Percentiles rank a stretch among this genome's conserved stretches.
phyloP scores from a whole-genome alignment of 352 stramenopile species.

The Phytopythium helicoides region DNA sequence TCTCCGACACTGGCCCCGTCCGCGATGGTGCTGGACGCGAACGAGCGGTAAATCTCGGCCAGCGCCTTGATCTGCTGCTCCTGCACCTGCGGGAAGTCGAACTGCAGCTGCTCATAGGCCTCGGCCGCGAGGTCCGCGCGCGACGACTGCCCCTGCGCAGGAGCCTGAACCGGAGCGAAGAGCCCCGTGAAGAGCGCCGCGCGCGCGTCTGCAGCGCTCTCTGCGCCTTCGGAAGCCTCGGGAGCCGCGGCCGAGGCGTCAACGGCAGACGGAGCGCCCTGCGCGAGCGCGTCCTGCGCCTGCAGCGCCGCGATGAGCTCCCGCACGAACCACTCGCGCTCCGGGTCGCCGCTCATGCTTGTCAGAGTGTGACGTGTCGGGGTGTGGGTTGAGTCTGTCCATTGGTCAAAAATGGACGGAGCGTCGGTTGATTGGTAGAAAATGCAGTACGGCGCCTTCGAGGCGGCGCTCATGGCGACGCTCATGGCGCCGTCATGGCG shows the following conservation, averaged over 20 bases:
- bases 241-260: neutral
- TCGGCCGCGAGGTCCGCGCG: slow-evolving; percentile 18
- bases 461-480: no score
- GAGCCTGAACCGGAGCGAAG: slow-evolving; percentile 8
- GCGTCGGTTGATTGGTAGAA: no score
- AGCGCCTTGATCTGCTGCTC: slow-evolving; percentile 38
- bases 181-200: slow-evolving; percentile 14
- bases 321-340: slow-evolving; percentile 45
- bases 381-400: no score
- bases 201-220: slow-evolving; percentile 12
- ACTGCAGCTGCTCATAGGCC: slow-evolving; percentile 53
- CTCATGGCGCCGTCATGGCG: no score
- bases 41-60: slow-evolving; percentile 33
- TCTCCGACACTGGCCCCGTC: neutral
- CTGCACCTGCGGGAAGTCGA: slow-evolving; percentile 45
- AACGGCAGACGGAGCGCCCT: neutral
- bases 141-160: slow-evolving; percentile 1
- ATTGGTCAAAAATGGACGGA: no score
- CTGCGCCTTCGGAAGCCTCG: slow-evolving; percentile 14
- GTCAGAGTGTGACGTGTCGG: no score
- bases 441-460: no score
- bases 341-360: slow-evolving; percentile 17
- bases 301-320: slow-evolving; percentile 55
- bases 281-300: slow-evolving; percentile 32
- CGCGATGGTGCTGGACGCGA: slow-evolving; percentile 15